phyloP scores from a whole-genome alignment of 495 filamentous ascomycete genomes.

The Tuber umbilicatum region DNA sequence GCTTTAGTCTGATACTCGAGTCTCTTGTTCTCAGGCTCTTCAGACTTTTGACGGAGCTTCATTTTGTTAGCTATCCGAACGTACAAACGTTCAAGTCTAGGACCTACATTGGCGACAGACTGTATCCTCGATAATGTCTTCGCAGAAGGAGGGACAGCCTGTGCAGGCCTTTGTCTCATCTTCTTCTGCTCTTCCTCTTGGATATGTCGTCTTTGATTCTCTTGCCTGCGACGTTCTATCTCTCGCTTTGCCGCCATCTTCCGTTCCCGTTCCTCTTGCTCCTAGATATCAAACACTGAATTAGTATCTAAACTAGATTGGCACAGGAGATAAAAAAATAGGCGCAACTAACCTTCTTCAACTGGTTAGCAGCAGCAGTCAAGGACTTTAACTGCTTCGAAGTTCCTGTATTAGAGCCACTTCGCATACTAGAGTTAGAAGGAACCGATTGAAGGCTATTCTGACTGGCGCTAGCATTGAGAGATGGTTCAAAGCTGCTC shows the following conservation, averaged over 20 bases:
- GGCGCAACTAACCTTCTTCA: conserved; percentile 24
- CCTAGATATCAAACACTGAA: conserved; percentile 11
- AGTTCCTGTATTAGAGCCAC: conserved; percentile 19
- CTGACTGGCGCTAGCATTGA: conserved; percentile 24
- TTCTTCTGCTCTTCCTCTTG: conserved; percentile 48
- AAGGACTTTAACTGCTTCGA: conserved; percentile 37
- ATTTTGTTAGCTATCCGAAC: conserved; percentile 15
- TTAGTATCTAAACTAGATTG: conserved; percentile 12
- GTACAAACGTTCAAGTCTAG: background rate
- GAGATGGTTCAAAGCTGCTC: conserved; percentile 36
- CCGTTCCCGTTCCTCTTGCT: conserved; percentile 48
- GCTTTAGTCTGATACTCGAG: conserved; percentile 26
- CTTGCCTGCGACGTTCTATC: conserved; percentile 56
- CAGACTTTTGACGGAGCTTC: conserved; percentile 38
- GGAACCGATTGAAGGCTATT: conserved; percentile 25
- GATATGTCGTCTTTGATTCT: conserved; percentile 55
- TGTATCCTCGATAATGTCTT: conserved; percentile 37
- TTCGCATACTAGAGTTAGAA: conserved; percentile 32
- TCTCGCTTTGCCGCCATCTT: conserved; percentile 66
- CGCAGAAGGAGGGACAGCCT: conserved; percentile 20
- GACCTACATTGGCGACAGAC: conserved; percentile 31
- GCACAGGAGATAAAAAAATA: background rate
- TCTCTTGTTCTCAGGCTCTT: conserved; percentile 33
- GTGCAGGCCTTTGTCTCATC: conserved; percentile 45
- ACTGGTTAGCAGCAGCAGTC: conserved; percentile 36